Evolutionary conservation across 2,329 filamentous ascomycete genomes (phyloP).

Genomic region (Diatrype stigma): DNA sequence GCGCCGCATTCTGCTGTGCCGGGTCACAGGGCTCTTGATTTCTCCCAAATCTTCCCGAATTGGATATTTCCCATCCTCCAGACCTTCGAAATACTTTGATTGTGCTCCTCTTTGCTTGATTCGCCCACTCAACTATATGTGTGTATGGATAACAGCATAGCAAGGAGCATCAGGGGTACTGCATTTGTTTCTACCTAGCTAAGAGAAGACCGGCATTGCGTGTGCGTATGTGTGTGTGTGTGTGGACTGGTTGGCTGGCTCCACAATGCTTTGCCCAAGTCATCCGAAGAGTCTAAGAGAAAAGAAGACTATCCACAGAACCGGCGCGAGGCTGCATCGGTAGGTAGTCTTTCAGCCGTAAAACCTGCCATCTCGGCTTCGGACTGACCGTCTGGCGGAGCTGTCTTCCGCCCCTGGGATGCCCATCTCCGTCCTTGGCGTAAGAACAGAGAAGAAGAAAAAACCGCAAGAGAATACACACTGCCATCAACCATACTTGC

Average conservation of each 20-base stretch:
- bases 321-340: background rate
- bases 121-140: background rate
- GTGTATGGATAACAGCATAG: background rate
- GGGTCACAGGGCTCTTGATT: background rate
- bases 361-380: background rate
- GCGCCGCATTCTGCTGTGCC: background rate
- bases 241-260: too few relatives aligned
- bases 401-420: background rate
- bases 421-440: background rate
- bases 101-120: too few relatives aligned
- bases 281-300: background rate
- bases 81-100: too few relatives aligned
- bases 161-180: background rate
- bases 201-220: background rate
- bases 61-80: background rate
- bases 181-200: too few relatives aligned
- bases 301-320: background rate
- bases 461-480: too few relatives aligned
- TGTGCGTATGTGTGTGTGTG: too few relatives aligned
- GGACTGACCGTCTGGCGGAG: background rate
- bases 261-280: background rate
- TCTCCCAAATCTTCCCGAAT: background rate
- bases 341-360: background rate
- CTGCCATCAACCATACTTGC: too few relatives aligned
- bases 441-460: too few relatives aligned